Base-by-base conservation (phyloP, 2,329 filamentous ascomycete species). In the Chalara sp. region DNA sequence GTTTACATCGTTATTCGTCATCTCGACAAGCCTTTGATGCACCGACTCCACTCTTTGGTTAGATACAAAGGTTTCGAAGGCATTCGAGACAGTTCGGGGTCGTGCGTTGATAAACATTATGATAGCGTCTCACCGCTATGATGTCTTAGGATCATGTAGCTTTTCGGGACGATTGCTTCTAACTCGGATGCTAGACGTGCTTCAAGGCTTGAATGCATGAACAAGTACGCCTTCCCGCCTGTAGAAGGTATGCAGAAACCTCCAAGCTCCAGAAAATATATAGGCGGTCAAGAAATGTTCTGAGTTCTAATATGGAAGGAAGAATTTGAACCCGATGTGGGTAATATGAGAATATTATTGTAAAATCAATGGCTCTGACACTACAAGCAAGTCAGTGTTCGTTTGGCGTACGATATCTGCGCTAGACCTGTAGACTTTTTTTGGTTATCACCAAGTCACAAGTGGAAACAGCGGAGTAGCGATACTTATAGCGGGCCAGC, bases 61-160 rank as follows among this genome's bases (percentile, higher is more conserved):
- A 46, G 55, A 48, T 47, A 64, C 57, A 61, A 64, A 60, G 58
- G 51, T 51, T 53, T 59, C 55, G 55, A 60, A 59, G 53, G 55
- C 55, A 49, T 60, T 58, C 54, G 55, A 61, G 54, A 62, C 57
- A 59, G 41, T 31, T 51, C 59, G 58, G 60, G 59, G 58, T 41
- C 55, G 49, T 57, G 56, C 60, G 56, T 62, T 61, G 49, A 61
- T 63, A 61, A 64, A 54, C 58, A 65, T 65, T 50, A 21, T 61
- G 52, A 49, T 57, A 54, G 55, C 35, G 39, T 51, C 50, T 64
- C 60, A 65, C 61, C 63, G 62, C 60, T 61, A 13, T 45, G 30
- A 44, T 53, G 46, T 58, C 48, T 57, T 45, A 53, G 44, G 32
- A 13, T 35, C 21, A 32, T 10, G 57, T 59, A 54, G 58, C 56